Conservation (phyloP, 768 basidiomycete species). For the Pleurotus platypus region DNA sequence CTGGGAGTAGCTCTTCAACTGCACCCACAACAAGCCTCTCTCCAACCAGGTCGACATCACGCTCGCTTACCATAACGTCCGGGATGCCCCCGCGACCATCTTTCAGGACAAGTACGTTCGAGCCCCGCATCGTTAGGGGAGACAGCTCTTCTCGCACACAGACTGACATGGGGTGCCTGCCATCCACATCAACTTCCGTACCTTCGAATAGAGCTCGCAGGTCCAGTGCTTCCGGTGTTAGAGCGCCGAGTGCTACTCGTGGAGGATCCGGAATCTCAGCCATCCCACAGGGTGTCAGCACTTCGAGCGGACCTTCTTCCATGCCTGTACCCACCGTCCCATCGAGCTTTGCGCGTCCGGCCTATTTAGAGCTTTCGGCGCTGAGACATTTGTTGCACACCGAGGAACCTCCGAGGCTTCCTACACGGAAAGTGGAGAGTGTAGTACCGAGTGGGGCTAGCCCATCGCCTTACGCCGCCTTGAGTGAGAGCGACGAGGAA, state of each 20-base stretch:
- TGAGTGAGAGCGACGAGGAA: slow-evolving; percentile 68
- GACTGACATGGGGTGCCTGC: slow-evolving; percentile 40
- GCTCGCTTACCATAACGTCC: slow-evolving; percentile 38
- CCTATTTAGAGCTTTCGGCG: slow-evolving; percentile 75
- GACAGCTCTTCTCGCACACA: slow-evolving; percentile 32
- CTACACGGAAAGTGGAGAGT: slow-evolving; percentile 36
- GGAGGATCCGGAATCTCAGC: slow-evolving; percentile 1
- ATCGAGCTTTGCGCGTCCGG: slow-evolving; percentile 56
- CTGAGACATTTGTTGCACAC: slow-evolving; percentile 68
- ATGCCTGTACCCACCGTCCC: slow-evolving; percentile 25
- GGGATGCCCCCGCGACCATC: slow-evolving; percentile 26
- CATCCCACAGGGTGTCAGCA: background rate
- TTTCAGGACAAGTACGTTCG: slow-evolving; percentile 36
- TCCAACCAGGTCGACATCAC: slow-evolving; percentile 37
- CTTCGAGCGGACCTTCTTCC: slow-evolving; percentile 21
- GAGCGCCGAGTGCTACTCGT: slow-evolving; percentile 19
- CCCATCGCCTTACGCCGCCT: background rate
- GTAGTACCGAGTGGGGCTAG: background rate
- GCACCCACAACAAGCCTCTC: slow-evolving; percentile 21
- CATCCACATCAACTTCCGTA: slow-evolving; percentile 32
- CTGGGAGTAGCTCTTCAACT: slow-evolving; percentile 16
- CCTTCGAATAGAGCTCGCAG: slow-evolving; percentile 48
- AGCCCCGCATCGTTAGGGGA: slow-evolving; percentile 70
- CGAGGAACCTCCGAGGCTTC: slow-evolving; percentile 34
- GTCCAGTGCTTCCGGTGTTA: slow-evolving; percentile 31